Conservation (phyloP, 257 asterid genomes). For the Nicotiana benthamiana region DNA sequence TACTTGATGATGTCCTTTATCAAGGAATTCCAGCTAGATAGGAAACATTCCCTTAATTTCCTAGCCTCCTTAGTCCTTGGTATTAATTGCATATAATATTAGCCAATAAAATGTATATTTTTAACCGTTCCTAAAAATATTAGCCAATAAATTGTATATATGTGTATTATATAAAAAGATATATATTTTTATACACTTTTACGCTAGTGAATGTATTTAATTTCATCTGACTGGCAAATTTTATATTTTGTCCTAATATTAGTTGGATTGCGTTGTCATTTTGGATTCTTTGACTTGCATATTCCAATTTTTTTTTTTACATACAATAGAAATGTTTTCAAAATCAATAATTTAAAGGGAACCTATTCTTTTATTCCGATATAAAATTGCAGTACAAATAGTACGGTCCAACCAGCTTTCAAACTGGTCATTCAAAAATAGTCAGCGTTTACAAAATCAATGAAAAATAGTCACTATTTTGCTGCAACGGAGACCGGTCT, state of each 20-base stretch:
- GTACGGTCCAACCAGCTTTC: no score
- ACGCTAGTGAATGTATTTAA: no score
- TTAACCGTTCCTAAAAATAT: no score
- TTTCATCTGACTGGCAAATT: no score
- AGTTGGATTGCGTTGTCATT: not conserved
- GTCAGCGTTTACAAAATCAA: no score
- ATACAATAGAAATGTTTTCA: not conserved
- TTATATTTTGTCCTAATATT: not conserved
- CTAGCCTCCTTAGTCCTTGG: not conserved
- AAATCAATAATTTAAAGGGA: not conserved
- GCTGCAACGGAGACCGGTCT: no score
- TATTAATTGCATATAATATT: not conserved
- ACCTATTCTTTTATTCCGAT: not conserved
- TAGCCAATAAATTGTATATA: no score
- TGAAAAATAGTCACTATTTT: no score
- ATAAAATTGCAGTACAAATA: not conserved
- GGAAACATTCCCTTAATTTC: slow-evolving; percentile 1
- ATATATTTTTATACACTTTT: no score
- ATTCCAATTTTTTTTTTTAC: not conserved
- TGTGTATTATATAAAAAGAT: no score
- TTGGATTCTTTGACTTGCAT: not conserved
- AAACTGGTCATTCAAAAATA: no score
- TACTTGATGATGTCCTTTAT: slow-evolving; percentile 20
- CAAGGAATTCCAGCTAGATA: slow-evolving; percentile 12
- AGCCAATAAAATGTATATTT: no score